phyloP scores from a whole-genome alignment of 768 basidiomycete species.

The Hygrocybe punicea region DNA sequence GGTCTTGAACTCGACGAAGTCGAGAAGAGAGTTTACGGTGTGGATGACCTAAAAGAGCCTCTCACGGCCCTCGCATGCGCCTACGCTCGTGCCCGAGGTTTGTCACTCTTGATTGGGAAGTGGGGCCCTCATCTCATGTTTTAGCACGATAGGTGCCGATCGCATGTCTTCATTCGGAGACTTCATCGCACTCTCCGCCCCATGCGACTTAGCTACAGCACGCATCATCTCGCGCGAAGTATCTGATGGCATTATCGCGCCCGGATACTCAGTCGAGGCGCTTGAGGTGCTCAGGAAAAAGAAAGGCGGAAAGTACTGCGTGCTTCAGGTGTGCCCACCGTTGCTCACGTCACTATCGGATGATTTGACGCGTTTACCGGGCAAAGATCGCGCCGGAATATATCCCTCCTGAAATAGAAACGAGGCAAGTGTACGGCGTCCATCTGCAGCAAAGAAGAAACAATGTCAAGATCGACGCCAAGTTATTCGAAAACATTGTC shows the following conservation, averaged over 20 bases:
- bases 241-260: constrained; percentile 96
- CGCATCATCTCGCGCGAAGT: constrained; percentile 98
- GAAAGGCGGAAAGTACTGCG: constrained; percentile 98
- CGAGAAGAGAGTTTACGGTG: constrained; percentile 93
- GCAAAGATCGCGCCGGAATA: constrained; percentile 84
- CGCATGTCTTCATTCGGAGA: constrained; percentile 99
- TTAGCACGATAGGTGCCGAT: constrained; percentile 67
- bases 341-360: not conserved
- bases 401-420: constrained; percentile 76
- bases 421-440: constrained; percentile 93
- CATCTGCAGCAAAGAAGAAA: constrained; percentile 88
- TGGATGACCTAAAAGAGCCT: constrained; percentile 89
- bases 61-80: constrained; percentile 87
- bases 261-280: constrained; percentile 84
- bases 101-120: constrained; percentile 13
- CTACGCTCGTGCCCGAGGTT: constrained; percentile 93
- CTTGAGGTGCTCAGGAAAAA: constrained; percentile 90
- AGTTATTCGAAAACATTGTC: constrained; percentile 84
- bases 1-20: constrained; percentile 76
- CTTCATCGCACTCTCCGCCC: constrained; percentile 92
- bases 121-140: not conserved
- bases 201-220: constrained; percentile 92
- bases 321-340: constrained; percentile 65
- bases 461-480: constrained; percentile 77
- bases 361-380: not conserved